These are phyloP conservation scores for Capsicum rhomboideum DNA, from an alignment of 257 asterid species.

Conservation along the genomic window DNA sequence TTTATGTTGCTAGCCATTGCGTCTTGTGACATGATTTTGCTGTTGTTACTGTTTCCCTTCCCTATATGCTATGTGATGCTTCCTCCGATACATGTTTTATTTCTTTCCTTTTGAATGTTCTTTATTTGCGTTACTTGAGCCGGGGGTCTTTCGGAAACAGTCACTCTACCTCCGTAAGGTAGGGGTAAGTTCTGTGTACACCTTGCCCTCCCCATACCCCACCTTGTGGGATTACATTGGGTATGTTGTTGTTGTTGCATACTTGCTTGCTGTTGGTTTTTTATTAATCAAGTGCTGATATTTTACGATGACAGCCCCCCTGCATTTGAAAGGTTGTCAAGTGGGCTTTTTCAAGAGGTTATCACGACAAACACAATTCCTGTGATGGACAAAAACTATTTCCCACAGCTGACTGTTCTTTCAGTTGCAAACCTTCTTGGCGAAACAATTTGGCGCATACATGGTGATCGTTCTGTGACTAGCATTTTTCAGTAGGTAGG, in stretches of 20 bases:
- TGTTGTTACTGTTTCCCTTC: too few relatives aligned
- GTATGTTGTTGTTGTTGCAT: constrained; percentile 9
- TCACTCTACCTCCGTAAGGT: too few relatives aligned
- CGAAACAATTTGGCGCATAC: constrained; percentile 94
- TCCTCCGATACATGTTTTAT: too few relatives aligned
- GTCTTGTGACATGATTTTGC: too few relatives aligned
- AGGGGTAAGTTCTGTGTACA: too few relatives aligned
- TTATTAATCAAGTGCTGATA: background rate
- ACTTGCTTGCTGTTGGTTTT: background rate
- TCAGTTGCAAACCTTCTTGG: constrained; percentile 92
- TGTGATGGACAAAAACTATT: constrained; percentile 59
- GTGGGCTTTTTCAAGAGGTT: constrained; percentile 93
- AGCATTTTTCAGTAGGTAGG: constrained; percentile 65
- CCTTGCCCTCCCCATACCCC: too few relatives aligned
- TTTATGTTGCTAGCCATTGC: too few relatives aligned
- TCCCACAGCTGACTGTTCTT: constrained; percentile 82
- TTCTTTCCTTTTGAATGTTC: too few relatives aligned
- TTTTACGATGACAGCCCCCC: constrained; percentile 57
- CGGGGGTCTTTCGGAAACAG: too few relatives aligned
- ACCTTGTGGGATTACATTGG: too few relatives aligned
- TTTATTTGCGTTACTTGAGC: too few relatives aligned
- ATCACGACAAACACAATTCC: constrained; percentile 85
- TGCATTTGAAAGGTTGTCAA: constrained; percentile 77
- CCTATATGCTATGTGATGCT: too few relatives aligned
- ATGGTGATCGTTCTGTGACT: constrained; percentile 88